Percentiles rank a stretch among this genome's conserved stretches.
Conservation (phyloP, 495 filamentous ascomycete genomes). For the Parachaetomium inaequale region DNA sequence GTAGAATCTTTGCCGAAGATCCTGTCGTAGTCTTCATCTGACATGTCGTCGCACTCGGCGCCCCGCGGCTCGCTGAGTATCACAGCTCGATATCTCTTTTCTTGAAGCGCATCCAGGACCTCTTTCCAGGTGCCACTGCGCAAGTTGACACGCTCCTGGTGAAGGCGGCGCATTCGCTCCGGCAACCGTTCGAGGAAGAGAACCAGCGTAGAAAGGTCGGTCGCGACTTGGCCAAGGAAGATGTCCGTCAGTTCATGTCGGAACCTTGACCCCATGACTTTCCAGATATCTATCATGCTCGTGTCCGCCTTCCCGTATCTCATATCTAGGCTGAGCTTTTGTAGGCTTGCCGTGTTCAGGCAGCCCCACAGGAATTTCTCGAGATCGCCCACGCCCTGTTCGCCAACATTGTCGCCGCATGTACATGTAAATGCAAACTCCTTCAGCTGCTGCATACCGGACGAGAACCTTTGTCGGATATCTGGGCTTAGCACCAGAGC, state of each 20-base stretch:
- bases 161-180: not conserved
- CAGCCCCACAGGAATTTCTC: constrained; percentile 10
- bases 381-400: not conserved
- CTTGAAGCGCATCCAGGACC: constrained; percentile 10
- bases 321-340: not conserved
- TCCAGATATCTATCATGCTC: not conserved
- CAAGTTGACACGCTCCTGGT: not conserved
- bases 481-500: not conserved
- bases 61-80: not conserved
- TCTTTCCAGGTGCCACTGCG: constrained; percentile 10
- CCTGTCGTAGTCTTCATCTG: constrained; percentile 3
- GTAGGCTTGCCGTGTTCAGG: constrained; percentile 9
- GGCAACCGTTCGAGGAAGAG: constrained; percentile 2
- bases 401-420: not conserved
- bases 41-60: constrained; percentile 9
- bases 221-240: not conserved
- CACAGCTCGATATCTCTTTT: not conserved
- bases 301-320: not conserved
- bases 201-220: constrained; percentile 1
- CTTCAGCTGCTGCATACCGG: constrained; percentile 4
- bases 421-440: not conserved
- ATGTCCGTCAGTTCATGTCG: not conserved
- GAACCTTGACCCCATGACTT: not conserved
- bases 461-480: constrained; percentile 9
- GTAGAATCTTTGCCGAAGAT: not conserved